Conservation (phyloP, 805 yeast genomes). For the Maudiozyma serrabonitensis region DNA sequence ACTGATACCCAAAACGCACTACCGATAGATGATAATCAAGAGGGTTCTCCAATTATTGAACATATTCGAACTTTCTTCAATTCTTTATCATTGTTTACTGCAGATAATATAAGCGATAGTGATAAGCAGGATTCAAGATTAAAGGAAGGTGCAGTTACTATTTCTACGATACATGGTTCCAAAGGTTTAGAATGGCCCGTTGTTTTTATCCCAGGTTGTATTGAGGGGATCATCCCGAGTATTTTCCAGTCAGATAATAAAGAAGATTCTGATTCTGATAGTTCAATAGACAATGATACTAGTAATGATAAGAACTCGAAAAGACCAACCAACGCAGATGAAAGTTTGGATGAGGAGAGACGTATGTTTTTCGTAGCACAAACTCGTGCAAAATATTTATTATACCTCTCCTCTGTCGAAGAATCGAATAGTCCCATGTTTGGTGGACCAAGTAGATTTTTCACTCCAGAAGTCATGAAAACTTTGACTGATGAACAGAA, state of each 20-base stretch:
- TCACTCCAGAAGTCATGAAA: slow-evolving; percentile 19
- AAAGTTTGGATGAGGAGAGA: slow-evolving; percentile 59
- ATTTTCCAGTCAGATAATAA: slow-evolving; percentile 25
- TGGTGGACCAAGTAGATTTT: slow-evolving; percentile 25
- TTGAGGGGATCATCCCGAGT: slow-evolving; percentile 60
- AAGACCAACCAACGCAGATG: slow-evolving; percentile 4
- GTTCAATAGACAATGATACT: slow-evolving; percentile 9
- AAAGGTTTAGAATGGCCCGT: slow-evolving; percentile 96
- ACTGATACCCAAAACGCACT: not conserved
- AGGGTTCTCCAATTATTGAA: not conserved
- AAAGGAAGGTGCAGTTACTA: slow-evolving; percentile 30
- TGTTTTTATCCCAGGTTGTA: slow-evolving; percentile 69
- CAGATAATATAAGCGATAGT: slow-evolving; percentile 9
- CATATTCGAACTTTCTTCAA: slow-evolving; percentile 28
- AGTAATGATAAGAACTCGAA: slow-evolving; percentile 9
- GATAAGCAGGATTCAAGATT: slow-evolving; percentile 2
- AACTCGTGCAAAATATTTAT: slow-evolving; percentile 63
- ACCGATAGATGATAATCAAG: not conserved
- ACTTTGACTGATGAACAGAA: slow-evolving; percentile 23
- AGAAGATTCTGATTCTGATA: slow-evolving; percentile 17
- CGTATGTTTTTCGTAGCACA: slow-evolving; percentile 81
- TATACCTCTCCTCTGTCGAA: slow-evolving; percentile 34
- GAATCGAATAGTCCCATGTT: slow-evolving; percentile 14
- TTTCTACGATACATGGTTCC: slow-evolving; percentile 85
- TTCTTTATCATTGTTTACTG: slow-evolving; percentile 30